A percentile compares a stretch with the other conserved stretches of the same genome.
Conservation (phyloP, 2,329 filamentous ascomycete genomes). For the Fusarium sp. region DNA sequence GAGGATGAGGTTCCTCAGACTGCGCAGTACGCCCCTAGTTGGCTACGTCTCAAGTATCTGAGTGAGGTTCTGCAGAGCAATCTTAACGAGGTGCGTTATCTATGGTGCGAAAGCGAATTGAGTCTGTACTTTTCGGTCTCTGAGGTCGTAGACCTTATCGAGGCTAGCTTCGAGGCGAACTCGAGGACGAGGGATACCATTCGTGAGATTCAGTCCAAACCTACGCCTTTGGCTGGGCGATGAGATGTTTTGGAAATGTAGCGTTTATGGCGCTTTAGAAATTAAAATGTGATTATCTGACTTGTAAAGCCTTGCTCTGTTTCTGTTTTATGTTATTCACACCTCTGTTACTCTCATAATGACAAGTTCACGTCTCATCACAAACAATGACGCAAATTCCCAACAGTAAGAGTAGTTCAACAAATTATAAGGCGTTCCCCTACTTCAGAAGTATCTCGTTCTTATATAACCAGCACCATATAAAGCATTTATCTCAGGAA, state of each 20-base stretch:
- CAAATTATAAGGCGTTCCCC: fast-evolving
- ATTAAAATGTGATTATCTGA: not conserved
- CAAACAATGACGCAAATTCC: fast-evolving
- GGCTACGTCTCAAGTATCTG: constrained; percentile 71
- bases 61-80: constrained; percentile 73
- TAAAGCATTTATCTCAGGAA: too few species aligned
- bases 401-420: fast-evolving
- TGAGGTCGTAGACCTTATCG: constrained; percentile 70
- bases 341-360: too few species aligned
- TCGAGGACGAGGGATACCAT: constrained; percentile 65
- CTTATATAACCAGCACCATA: too few species aligned
- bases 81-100: constrained; percentile 67
- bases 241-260: not conserved
- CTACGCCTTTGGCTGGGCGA: constrained; percentile 49
- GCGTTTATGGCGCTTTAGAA: not conserved
- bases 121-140: constrained; percentile 69
- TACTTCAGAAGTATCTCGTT: too few species aligned
- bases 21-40: constrained; percentile 67
- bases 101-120: constrained; percentile 73
- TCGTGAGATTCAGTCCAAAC: constrained; percentile 64
- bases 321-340: fast-evolving
- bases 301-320: not conserved
- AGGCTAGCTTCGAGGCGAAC: constrained; percentile 72
- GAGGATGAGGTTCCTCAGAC: constrained; percentile 61
- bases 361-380: not conserved